phyloP scores from a whole-genome alignment of 306 rosid genomes.

The Begonia peltatifolia region DNA sequence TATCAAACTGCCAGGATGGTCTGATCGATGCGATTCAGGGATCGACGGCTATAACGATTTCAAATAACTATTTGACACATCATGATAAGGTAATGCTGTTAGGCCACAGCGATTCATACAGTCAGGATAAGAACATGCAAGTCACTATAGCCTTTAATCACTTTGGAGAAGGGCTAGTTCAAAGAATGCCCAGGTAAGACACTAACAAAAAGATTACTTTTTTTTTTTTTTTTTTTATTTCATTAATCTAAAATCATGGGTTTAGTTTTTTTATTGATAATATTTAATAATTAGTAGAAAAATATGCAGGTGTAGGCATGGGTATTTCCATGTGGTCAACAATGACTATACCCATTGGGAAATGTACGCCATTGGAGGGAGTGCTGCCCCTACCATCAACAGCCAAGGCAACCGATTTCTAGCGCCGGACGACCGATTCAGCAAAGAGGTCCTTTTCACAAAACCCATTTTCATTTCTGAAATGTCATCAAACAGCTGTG shows the following conservation, averaged over 20 bases:
- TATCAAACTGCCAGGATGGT: slow-evolving; percentile 78
- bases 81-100: slow-evolving; percentile 91
- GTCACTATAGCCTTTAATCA: slow-evolving; percentile 92
- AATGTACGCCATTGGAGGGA: slow-evolving; percentile 98
- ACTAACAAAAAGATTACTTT: neutral
- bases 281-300: neutral
- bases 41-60: slow-evolving; percentile 69
- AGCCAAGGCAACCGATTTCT: slow-evolving; percentile 90
- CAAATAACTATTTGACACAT: slow-evolving; percentile 94
- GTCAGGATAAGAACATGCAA: slow-evolving; percentile 86
- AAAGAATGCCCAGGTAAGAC: slow-evolving; percentile 88
- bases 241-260: neutral
- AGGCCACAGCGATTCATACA: slow-evolving; percentile 79
- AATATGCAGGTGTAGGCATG: slow-evolving; percentile 72
- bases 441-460: slow-evolving; percentile 55
- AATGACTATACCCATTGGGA: slow-evolving; percentile 99
- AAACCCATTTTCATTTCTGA: too few relatives aligned
- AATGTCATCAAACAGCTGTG: neutral
- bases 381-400: slow-evolving; percentile 87
- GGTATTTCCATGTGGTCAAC: slow-evolving; percentile 96
- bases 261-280: neutral
- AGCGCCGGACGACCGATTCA: slow-evolving; percentile 64
- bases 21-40: slow-evolving; percentile 81
- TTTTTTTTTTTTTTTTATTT: neutral
- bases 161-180: slow-evolving; percentile 95